Percentiles rank a stretch among this genome's conserved stretches.
Evolutionary conservation across 345 rosid genomes (phyloP).

Genomic region (Lenwebbia sp.): DNA sequence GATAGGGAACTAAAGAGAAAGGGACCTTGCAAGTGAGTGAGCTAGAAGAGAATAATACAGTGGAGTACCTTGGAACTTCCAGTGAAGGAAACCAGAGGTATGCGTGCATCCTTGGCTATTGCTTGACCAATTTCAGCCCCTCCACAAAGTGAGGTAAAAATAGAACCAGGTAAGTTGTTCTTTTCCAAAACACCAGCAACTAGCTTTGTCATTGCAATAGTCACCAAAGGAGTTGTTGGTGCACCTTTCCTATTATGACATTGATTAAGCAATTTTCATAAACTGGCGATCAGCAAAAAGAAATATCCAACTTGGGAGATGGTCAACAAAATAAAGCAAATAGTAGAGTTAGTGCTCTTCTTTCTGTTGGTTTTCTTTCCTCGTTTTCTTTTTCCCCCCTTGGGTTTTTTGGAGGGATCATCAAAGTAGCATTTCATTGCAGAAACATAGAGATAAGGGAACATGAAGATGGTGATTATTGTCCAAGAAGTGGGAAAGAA

Average conservation of each 20-base stretch:
- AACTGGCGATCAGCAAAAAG: neutral
- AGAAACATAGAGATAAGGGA: neutral
- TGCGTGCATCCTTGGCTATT: constrained; percentile 70
- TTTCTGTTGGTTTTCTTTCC: neutral
- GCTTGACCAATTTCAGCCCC: constrained; percentile 95
- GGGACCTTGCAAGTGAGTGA: neutral
- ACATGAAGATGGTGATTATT: neutral
- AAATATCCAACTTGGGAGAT: neutral
- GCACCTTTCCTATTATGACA: constrained; percentile 78
- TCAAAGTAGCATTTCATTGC: neutral
- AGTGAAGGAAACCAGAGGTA: constrained; percentile 82
- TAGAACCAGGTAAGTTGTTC: constrained; percentile 83
- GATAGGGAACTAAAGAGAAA: neutral
- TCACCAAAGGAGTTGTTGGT: constrained; percentile 87
- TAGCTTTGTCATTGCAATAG: constrained; percentile 86
- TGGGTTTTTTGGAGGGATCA: neutral
- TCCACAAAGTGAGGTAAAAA: constrained; percentile 90
- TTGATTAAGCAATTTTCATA: neutral
- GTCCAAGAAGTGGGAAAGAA: neutral
- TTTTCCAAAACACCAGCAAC: constrained; percentile 80
- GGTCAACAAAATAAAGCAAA: neutral
- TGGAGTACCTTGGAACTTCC: constrained; percentile 89
- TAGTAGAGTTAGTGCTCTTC: neutral
- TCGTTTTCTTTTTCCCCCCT: neutral
- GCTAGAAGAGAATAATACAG: neutral